These are phyloP conservation scores for Luzula sylvatica DNA, from an alignment of 176 grass and related monocot species.

Conservation along the genomic window DNA sequence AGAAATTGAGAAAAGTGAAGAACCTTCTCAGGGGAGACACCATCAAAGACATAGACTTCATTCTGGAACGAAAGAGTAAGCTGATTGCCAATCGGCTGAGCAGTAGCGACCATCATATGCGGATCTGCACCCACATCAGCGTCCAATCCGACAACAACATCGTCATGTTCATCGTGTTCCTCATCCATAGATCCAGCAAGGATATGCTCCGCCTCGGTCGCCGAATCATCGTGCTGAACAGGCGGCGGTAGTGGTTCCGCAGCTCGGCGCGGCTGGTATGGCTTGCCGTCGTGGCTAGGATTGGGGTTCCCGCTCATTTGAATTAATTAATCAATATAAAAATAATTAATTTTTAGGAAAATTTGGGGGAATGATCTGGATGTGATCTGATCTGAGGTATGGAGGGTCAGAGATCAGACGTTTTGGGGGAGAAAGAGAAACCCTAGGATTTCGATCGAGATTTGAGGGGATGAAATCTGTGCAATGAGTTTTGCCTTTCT, in stretches of 20 bases:
- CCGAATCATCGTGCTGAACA: conserved; percentile 33
- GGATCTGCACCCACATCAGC: conserved; percentile 26
- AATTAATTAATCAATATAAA: too few species aligned
- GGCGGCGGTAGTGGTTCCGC: conserved; percentile 29
- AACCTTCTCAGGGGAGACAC: conserved; percentile 96
- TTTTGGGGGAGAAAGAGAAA: conserved; percentile 38
- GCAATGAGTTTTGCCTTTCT: not conserved
- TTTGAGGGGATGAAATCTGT: conserved; percentile 11
- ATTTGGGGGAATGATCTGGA: not conserved
- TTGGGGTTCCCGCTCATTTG: conserved; percentile 36
- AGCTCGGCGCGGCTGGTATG: conserved; percentile 56
- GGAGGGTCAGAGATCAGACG: conserved; percentile 33
- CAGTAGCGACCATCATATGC: conserved; percentile 26
- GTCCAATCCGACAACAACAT: conserved; percentile 26
- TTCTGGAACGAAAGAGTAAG: conserved; percentile 95
- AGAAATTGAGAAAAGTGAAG: conserved; percentile 1
- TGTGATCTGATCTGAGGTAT: conserved; percentile 6
- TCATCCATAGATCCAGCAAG: conserved; percentile 36
- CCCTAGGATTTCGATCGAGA: conserved; percentile 75
- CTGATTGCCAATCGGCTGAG: conserved; percentile 41
- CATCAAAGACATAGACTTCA: conserved; percentile 96
- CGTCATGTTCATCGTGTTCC: conserved; percentile 38
- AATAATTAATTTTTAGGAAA: not conserved
- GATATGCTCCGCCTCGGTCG: conserved; percentile 56
- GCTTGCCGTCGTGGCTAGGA: conserved; percentile 60